Conservation (phyloP, 768 basidiomycete species). For the Psilocybe cubensis region DNA sequence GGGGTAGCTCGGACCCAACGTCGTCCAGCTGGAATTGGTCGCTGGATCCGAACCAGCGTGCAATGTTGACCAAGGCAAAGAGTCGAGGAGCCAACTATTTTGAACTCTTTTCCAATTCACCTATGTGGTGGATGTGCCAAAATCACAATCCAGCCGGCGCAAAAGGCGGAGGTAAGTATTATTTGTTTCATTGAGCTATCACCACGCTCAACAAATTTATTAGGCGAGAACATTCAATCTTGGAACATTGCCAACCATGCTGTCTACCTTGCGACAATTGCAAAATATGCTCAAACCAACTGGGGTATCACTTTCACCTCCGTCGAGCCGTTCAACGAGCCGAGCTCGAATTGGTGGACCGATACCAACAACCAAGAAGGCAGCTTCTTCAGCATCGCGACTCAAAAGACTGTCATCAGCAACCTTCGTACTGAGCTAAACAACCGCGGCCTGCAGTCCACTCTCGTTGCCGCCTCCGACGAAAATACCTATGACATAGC, state of each 20-base stretch:
- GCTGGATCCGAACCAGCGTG: constrained; percentile 17
- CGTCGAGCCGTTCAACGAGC: constrained; percentile 21
- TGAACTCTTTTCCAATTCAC: constrained; percentile 21
- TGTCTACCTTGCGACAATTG: constrained; percentile 19
- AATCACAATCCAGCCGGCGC: constrained; percentile 21
- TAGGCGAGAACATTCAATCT: constrained; percentile 21
- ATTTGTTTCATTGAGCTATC: background rate
- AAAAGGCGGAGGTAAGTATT: constrained; percentile 5
- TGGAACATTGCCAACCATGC: constrained; percentile 20
- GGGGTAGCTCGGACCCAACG: constrained; percentile 16
- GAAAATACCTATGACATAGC: constrained; percentile 20
- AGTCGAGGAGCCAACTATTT: constrained; percentile 16
- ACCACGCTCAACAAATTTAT: background rate
- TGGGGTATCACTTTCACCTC: constrained; percentile 20
- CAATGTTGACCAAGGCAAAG: constrained; percentile 17
- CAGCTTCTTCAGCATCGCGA: constrained; percentile 19
- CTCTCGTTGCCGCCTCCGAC: constrained; percentile 14
- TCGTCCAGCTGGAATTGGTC: constrained; percentile 21
- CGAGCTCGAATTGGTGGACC: constrained; percentile 21
- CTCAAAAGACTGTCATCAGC: constrained; percentile 13
- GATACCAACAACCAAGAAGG: constrained; percentile 22
- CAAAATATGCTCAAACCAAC: constrained; percentile 19
- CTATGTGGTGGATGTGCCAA: constrained; percentile 23
- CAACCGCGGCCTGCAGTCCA: constrained; percentile 16
- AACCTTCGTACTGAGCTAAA: constrained; percentile 18